Evolutionary conservation across 306 rosid species (phyloP).

Genomic region (Dalbergia cochinchinensis): DNA sequence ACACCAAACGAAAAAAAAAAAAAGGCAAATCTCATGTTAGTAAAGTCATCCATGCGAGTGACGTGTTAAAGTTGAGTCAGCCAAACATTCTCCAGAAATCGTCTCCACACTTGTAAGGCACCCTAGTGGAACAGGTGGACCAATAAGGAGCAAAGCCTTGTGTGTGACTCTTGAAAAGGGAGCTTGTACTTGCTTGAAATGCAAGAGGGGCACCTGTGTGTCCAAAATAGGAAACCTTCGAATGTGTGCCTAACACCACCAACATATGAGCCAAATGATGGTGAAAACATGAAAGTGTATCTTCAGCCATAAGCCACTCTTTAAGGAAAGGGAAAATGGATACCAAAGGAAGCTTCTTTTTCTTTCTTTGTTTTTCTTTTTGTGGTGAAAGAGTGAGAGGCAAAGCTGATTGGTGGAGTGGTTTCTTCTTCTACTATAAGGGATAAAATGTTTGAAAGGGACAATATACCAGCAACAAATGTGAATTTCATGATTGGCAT

Average conservation of each 20-base stretch:
- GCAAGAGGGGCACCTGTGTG: slow-evolving; percentile 54
- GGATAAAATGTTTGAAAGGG: slow-evolving; percentile 59
- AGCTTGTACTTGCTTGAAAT: slow-evolving; percentile 56
- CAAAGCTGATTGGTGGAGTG: slow-evolving; percentile 76
- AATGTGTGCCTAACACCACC: slow-evolving; percentile 29
- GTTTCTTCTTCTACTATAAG: slow-evolving; percentile 65
- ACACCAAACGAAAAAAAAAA: background rate
- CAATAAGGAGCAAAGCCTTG: slow-evolving; percentile 44
- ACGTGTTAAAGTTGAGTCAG: slow-evolving; percentile 47
- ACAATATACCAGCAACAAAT: slow-evolving; percentile 69
- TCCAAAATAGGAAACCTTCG: slow-evolving; percentile 49
- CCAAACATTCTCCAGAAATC: slow-evolving; percentile 26
- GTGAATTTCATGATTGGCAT: slow-evolving; percentile 63
- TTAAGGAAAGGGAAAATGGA: slow-evolving; percentile 24
- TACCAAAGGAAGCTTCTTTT: slow-evolving; percentile 14
- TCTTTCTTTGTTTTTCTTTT: background rate
- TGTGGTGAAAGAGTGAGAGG: slow-evolving; percentile 61
- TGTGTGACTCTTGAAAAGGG: slow-evolving; percentile 51
- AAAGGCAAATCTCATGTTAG: background rate
- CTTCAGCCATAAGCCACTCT: slow-evolving; percentile 49
- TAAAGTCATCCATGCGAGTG: slow-evolving; percentile 1
- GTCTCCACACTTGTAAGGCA: slow-evolving; percentile 78
- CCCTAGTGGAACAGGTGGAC: slow-evolving; percentile 69
- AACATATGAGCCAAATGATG: slow-evolving; percentile 25
- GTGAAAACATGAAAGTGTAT: slow-evolving; percentile 9